Conservation (phyloP, 345 rosid genomes). For the Tarenaya hassleriana region DNA sequence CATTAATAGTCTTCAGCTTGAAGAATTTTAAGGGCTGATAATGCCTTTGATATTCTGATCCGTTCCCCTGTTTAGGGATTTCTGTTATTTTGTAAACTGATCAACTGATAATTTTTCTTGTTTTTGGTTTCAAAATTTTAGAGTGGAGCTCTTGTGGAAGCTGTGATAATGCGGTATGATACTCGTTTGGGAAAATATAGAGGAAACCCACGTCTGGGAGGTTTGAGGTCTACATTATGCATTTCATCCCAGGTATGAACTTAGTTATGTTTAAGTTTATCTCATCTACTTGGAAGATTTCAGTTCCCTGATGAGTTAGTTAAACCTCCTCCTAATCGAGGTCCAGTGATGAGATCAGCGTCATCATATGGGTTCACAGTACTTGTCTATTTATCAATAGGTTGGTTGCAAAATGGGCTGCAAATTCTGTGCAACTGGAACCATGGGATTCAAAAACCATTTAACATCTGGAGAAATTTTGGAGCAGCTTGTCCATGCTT, state of each 20-base stretch:
- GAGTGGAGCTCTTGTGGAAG: slow-evolving; percentile 87
- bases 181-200: slow-evolving; percentile 73
- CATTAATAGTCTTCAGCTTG: background rate
- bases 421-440: slow-evolving; percentile 96
- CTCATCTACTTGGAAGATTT: background rate
- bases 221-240: slow-evolving; percentile 75
- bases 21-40: background rate
- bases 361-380: background rate
- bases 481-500: slow-evolving; percentile 94
- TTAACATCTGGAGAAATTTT: slow-evolving; percentile 84
- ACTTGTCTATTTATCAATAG: slow-evolving; percentile 27
- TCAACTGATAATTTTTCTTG: slow-evolving; percentile 13
- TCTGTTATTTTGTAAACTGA: slow-evolving; percentile 9
- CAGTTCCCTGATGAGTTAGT: background rate
- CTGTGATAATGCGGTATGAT: slow-evolving; percentile 91
- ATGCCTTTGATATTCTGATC: background rate
- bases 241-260: slow-evolving; percentile 79
- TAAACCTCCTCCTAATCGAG: background rate
- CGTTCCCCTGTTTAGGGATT: background rate
- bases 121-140: slow-evolving; percentile 17
- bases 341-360: slow-evolving; percentile 3
- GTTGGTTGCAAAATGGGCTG: slow-evolving; percentile 99
- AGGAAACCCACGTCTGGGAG: slow-evolving; percentile 87
- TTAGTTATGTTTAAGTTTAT: background rate
- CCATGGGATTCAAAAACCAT: slow-evolving; percentile 88